Evolutionary conservation across 2,329 filamentous ascomycete species (phyloP), one percentile per base, ranked within the genome.

Genomic region (Cladophialophora carrionii): DNA sequence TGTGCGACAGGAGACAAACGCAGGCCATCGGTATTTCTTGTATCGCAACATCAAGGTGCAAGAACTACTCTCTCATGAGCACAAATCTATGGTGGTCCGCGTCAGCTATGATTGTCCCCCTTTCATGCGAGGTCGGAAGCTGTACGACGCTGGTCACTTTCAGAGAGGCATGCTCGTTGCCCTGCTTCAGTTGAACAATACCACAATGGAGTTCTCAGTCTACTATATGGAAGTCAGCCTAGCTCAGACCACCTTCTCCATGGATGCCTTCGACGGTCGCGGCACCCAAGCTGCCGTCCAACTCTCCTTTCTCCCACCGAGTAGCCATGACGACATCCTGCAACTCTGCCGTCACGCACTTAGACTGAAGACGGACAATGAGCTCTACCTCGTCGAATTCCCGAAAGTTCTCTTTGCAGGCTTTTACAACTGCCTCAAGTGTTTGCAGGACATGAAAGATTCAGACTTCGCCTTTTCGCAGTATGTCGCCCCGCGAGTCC

Each of bases 321-420:
- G 52, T 17, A 67, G 67, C 17, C 63, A 65, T 20, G 68, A 73
- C 17, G 71, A 73, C 20, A 58, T 73, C 5, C 62, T 67, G 8
- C 65, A 67, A 31, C 48, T 69, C 22, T 57, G 65, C 32, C 62
- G 66, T 31, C 69, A 67, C 54, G 68, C 72, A 37, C 66, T 73
- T 10, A 66, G 70, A 20, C 71, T 67, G 41, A 55, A 54, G n/a
- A 49, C 31, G 6, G 29, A 55, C 8, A 48, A 53, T 1, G 58
- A 65, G 5, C 53, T 76, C 4, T 71, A 72, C 2, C 77, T 89
- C 0, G 79, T 89, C 0, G 87, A 89, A 67, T 88, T 89, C 62
- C 87, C 86, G 0, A 84, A 83, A 0, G 76, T 89, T 3, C 73
- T 89, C 1, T 76, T 88, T 2, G 80, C 83, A 0, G 80, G 86